Base-by-base conservation (phyloP, 371 early-diverging fungal species). In the Actinomortierella ambigua region DNA sequence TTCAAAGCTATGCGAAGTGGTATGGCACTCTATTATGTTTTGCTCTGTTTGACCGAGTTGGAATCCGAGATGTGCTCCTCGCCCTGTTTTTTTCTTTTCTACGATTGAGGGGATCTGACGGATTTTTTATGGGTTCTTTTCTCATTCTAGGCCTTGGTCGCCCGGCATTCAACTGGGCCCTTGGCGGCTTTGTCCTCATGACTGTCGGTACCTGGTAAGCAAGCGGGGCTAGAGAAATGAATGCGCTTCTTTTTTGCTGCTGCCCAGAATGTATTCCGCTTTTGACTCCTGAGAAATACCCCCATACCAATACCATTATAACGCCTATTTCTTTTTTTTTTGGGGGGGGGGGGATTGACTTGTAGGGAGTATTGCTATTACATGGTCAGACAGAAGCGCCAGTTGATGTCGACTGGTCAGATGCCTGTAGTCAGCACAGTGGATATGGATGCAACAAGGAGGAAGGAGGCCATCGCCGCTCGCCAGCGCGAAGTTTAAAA, bases 351-450 rank as follows among this genome's bases (percentile, higher is more conserved):
- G n/a, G n/a, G n/a, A n/a, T n/a, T n/a, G n/a, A n/a, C n/a, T n/a
- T n/a, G n/a, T n/a, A 69, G 69, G 75, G 75, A 73, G 27, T 73
- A 73, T 46, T 73, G 75, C 53, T 68, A 66, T 15, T 73, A 34
- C 55, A 73, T 57, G 68, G 63, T 73, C 47, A 52, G 68, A 8
- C 68, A 73, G 44, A 67, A 58, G 51, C 56, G 75, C 18, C 75
- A 73, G 49, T 15, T 73, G 6, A 73, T 73, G 75, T 63, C 75
- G 1, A 39, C 68, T 14, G 75, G 75, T n/a, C 75, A 73, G 41
- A 57, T 67, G 68, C 75, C 75, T 0, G 64, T 73, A 11, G 64
- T 73, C 20, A 67, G 54, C 28, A 73, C 75, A 11, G 26, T 67
- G n/a, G 75, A 73, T n/a, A 11, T 73, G n/a, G 75, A 73, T 57